Percentiles rank a stretch among this genome's conserved stretches.
These are phyloP conservation scores for Globisporangium echinulatum DNA, from an alignment of 352 stramenopile genomes.

Conservation along the genomic window DNA sequence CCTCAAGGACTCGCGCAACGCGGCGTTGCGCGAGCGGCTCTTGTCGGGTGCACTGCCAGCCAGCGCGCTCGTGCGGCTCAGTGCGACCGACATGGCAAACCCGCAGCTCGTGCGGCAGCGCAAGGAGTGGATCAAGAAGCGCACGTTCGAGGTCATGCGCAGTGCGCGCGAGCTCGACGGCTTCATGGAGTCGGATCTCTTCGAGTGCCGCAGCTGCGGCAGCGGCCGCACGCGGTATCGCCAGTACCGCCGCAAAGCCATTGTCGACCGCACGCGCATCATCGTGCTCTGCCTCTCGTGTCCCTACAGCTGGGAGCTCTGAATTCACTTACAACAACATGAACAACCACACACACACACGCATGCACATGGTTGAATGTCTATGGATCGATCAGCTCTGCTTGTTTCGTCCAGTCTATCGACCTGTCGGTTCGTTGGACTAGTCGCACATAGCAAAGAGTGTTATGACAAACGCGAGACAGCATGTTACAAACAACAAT, in stretches of 20 bases:
- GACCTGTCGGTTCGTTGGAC: too few relatives aligned
- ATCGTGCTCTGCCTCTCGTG: conserved; percentile 76
- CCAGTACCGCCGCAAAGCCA: conserved; percentile 77
- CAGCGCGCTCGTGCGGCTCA: conserved; percentile 67
- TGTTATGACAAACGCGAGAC: too few relatives aligned
- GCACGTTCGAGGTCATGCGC: conserved; percentile 79
- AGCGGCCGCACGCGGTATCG: conserved; percentile 70
- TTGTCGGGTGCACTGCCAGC: conserved; percentile 50
- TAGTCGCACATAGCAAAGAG: too few relatives aligned
- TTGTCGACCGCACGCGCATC: conserved; percentile 78
- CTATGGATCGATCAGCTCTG: too few relatives aligned
- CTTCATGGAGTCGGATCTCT: conserved; percentile 71
- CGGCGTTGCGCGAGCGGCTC: conserved; percentile 54
- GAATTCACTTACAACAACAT: conserved; percentile 9
- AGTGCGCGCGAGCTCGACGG: conserved; percentile 54
- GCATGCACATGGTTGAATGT: neutral
- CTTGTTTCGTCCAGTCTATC: too few relatives aligned
- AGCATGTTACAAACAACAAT: too few relatives aligned
- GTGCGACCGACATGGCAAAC: conserved; percentile 78
- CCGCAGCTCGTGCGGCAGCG: conserved; percentile 72
- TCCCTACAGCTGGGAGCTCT: conserved; percentile 76
- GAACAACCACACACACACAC: neutral
- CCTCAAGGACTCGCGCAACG: conserved; percentile 67
- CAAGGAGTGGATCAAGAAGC: conserved; percentile 83
- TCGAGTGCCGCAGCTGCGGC: conserved; percentile 77